A percentile compares a stretch with the other conserved stretches of the same genome.
Evolutionary conservation across 83 land plant species (phyloP).

Genomic region (Diphasiastrum complanatum): DNA sequence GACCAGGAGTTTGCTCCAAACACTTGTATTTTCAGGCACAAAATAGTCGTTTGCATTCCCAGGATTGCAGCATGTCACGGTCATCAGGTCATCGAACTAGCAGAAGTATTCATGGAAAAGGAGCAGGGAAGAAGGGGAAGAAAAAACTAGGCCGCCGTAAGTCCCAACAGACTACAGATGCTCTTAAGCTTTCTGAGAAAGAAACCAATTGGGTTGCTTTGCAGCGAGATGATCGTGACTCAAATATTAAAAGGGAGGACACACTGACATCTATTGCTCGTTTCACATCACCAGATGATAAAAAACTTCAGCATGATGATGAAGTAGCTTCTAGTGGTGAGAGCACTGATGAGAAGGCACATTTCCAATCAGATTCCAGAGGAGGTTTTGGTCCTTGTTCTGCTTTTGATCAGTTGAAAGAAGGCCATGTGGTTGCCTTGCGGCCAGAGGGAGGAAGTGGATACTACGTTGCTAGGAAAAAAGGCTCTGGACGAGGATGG

Average conservation of each 20-base stretch:
- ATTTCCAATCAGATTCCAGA: slow-evolving; percentile 11
- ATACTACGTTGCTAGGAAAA: slow-evolving; percentile 78
- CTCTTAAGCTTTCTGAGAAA: slow-evolving; percentile 34
- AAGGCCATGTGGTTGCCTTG: slow-evolving; percentile 76
- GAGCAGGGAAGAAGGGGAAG: slow-evolving; percentile 77
- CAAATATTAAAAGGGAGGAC: slow-evolving; percentile 52
- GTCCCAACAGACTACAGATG: slow-evolving; percentile 51
- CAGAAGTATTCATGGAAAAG: slow-evolving; percentile 41
- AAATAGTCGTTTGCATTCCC: slow-evolving; percentile 41
- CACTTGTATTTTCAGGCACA: slow-evolving; percentile 32
- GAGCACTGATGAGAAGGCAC: slow-evolving; percentile 36
- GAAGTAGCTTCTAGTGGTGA: slow-evolving; percentile 36
- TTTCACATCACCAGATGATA: slow-evolving; percentile 88
- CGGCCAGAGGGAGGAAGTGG: slow-evolving; percentile 59
- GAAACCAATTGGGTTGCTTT: slow-evolving; percentile 49
- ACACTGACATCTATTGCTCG: slow-evolving; percentile 68
- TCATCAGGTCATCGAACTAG: slow-evolving; percentile 39
- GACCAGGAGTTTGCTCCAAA: slow-evolving; percentile 49
- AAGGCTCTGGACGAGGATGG: slow-evolving; percentile 93
- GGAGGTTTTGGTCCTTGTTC: slow-evolving; percentile 19
- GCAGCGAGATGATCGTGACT: slow-evolving; percentile 63
- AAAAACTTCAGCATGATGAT: slow-evolving; percentile 38
- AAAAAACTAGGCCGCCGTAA: slow-evolving; percentile 76
- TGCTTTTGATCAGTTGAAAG: slow-evolving; percentile 59
- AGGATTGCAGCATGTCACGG: slow-evolving; percentile 46